Conservation (phyloP, 768 basidiomycete genomes). For the Candolleomyces efflorescens region DNA sequence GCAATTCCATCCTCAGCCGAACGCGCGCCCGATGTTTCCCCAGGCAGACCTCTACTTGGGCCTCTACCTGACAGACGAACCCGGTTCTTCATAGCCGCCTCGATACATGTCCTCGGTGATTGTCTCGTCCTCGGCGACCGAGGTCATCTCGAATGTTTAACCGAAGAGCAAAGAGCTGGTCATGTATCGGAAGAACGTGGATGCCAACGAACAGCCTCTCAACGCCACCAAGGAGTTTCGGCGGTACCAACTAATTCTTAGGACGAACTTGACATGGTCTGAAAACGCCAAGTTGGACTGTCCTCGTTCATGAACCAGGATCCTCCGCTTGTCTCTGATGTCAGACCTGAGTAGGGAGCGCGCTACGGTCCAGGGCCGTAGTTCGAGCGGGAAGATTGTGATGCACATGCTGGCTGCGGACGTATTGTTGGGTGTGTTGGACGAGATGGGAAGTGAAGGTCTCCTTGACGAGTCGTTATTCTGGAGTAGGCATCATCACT, state of each 20-base stretch:
- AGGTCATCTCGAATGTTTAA: constrained; percentile 52
- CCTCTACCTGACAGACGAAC: too few species aligned
- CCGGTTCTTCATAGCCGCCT: too few species aligned
- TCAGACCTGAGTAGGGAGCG: constrained; percentile 30
- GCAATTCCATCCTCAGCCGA: too few species aligned
- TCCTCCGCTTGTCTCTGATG: neutral
- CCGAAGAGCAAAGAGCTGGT: constrained; percentile 53
- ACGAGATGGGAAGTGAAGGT: constrained; percentile 10
- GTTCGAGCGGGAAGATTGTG: too few species aligned
- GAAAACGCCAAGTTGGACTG: neutral
- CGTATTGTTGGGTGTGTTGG: constrained; percentile 11
- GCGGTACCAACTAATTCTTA: neutral
- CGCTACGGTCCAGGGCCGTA: constrained; percentile 20
- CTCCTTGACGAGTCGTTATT: too few species aligned
- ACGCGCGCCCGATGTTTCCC: too few species aligned
- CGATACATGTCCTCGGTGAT: constrained; percentile 40
- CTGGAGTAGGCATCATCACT: too few species aligned
- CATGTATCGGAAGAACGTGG: constrained; percentile 32
- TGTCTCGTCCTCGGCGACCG: constrained; percentile 52
- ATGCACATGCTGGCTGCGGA: too few species aligned
- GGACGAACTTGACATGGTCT: neutral
- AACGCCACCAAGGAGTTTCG: neutral
- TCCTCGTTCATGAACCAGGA: too few species aligned
- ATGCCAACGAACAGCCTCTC: neutral
- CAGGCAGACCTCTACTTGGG: too few species aligned